phyloP scores from a whole-genome alignment of 202 grass and related monocot species.

The Elaeis oleifera region DNA sequence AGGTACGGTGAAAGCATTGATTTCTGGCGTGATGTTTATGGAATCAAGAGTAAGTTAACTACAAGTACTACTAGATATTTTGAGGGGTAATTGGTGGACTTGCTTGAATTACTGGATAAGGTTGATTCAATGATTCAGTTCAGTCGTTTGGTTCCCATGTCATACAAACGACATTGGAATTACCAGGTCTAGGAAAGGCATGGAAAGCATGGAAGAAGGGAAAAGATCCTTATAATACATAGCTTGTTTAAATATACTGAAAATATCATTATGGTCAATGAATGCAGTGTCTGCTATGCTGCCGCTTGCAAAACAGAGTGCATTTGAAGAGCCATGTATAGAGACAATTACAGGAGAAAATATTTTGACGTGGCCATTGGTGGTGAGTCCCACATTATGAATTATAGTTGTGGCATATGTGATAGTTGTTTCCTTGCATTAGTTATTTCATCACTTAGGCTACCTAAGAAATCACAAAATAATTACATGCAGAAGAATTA shows the following conservation, averaged over 20 bases:
- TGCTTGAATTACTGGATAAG: too few relatives aligned
- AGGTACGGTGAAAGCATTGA: constrained; percentile 83
- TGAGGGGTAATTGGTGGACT: too few relatives aligned
- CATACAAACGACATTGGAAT: constrained; percentile 11
- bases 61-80: neutral
- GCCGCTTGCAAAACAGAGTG: constrained; percentile 73
- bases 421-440: too few relatives aligned
- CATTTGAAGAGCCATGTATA: constrained; percentile 81
- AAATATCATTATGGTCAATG: constrained; percentile 26
- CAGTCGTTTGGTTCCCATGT: constrained; percentile 14
- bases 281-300: constrained; percentile 79
- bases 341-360: constrained; percentile 94
- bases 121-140: neutral
- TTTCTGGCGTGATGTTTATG: constrained; percentile 97
- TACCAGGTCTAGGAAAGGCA: too few relatives aligned
- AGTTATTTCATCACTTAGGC: too few relatives aligned
- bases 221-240: too few relatives aligned
- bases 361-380: constrained; percentile 85
- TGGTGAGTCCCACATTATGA: constrained; percentile 31
- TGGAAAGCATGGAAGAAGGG: too few relatives aligned
- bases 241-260: constrained; percentile 10
- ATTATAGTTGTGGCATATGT: too few relatives aligned
- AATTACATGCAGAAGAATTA: too few relatives aligned
- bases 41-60: constrained; percentile 85
- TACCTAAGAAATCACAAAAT: too few relatives aligned